Conservation (phyloP, 345 rosid genomes). For the Acer saccharum region DNA sequence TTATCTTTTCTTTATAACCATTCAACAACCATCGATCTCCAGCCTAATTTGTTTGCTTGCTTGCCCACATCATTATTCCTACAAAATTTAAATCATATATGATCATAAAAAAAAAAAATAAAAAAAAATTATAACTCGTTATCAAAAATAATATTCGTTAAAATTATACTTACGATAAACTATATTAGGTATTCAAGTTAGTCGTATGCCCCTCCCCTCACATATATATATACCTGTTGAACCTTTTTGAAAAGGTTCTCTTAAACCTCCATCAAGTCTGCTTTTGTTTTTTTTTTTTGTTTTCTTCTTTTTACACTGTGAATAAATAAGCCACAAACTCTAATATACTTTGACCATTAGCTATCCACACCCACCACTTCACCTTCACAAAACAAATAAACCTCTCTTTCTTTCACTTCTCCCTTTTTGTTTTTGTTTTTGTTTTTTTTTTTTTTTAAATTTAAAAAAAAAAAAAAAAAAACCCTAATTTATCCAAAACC, state of each 20-base stretch:
- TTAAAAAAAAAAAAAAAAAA: neutral
- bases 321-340: constrained; percentile 29
- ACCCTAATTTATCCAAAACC: neutral
- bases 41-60: constrained; percentile 38
- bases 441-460: too few species aligned
- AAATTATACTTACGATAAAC: too few species aligned
- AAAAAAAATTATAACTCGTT: too few species aligned
- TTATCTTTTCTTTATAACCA: constrained; percentile 32
- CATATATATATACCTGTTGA: too few species aligned
- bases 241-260: too few species aligned
- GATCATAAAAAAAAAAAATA: too few species aligned
- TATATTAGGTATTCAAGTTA: too few species aligned
- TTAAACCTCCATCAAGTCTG: neutral
- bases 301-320: constrained; percentile 31
- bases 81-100: neutral
- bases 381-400: too few species aligned
- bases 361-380: neutral
- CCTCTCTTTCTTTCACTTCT: neutral
- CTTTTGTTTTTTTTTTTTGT: neutral
- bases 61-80: constrained; percentile 36
- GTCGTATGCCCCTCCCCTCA: too few species aligned
- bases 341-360: constrained; percentile 30
- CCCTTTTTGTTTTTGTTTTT: too few species aligned
- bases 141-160: too few species aligned
- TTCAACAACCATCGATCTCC: constrained; percentile 50